Conservation (phyloP, 306 rosid genomes). For the Mimosa pudica region DNA sequence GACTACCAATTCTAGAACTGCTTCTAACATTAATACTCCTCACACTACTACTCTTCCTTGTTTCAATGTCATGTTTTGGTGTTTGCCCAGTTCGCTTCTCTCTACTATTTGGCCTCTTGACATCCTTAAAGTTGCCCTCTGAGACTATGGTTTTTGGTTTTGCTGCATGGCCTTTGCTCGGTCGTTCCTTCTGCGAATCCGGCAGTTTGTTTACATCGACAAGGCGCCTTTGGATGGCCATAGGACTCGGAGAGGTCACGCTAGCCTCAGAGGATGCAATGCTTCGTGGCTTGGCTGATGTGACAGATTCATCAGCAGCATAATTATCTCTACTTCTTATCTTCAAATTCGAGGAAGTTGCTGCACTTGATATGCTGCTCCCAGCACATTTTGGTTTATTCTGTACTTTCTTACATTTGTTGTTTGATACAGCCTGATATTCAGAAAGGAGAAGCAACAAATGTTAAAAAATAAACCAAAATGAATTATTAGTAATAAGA, state of each 20-base stretch:
- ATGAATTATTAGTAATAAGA: background rate
- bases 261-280: slow-evolving; percentile 33
- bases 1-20: slow-evolving; percentile 47
- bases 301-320: slow-evolving; percentile 25
- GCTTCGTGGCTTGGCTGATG: slow-evolving; percentile 15
- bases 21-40: slow-evolving; percentile 41
- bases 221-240: slow-evolving; percentile 24
- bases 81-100: slow-evolving; percentile 41
- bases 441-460: slow-evolving; percentile 17
- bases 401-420: slow-evolving; percentile 38
- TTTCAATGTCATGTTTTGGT: slow-evolving; percentile 38
- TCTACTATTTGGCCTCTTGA: slow-evolving; percentile 31
- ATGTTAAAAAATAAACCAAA: slow-evolving; percentile 4
- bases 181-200: slow-evolving; percentile 37
- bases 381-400: slow-evolving; percentile 41
- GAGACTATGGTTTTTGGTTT: slow-evolving; percentile 40
- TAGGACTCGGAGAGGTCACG: slow-evolving; percentile 38
- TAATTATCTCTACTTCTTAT: slow-evolving; percentile 32
- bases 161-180: slow-evolving; percentile 33
- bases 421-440: slow-evolving; percentile 40
- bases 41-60: slow-evolving; percentile 36
- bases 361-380: slow-evolving; percentile 32
- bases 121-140: slow-evolving; percentile 37
- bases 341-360: slow-evolving; percentile 40
- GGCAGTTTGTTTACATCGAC: slow-evolving; percentile 26